phyloP scores from a whole-genome alignment of 257 asterid species.

The Salvia splendens region DNA sequence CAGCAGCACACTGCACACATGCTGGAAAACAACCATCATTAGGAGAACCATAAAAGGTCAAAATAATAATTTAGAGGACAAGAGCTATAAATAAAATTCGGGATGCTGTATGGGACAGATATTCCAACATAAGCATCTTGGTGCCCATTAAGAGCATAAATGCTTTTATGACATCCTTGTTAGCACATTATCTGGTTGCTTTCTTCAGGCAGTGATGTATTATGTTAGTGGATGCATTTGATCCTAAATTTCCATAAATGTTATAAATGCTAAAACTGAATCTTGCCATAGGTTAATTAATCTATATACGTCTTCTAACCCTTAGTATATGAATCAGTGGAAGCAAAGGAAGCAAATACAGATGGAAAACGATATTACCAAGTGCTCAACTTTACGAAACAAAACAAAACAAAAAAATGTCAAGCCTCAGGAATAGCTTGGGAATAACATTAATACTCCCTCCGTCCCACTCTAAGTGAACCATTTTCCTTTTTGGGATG shows the following conservation, averaged over 20 bases:
- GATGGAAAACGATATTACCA: background rate
- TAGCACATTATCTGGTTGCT: slow-evolving; percentile 22
- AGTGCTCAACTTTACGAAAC: slow-evolving; percentile 8
- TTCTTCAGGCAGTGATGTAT: slow-evolving; percentile 8
- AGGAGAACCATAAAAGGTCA: background rate
- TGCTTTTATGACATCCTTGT: background rate
- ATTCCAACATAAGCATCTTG: background rate
- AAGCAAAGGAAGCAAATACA: slow-evolving; percentile 20
- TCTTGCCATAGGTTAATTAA: slow-evolving; percentile 11
- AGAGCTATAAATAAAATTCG: slow-evolving; percentile 2
- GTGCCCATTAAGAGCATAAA: background rate
- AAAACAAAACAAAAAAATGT: slow-evolving; percentile 21
- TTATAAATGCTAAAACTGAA: slow-evolving; percentile 15
- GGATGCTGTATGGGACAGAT: slow-evolving; percentile 10
- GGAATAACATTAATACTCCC: slow-evolving; percentile 1
- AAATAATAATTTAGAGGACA: slow-evolving; percentile 18
- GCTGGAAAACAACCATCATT: slow-evolving; percentile 2
- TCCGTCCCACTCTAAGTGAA: no score
- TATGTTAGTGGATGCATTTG: slow-evolving; percentile 10
- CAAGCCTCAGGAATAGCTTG: slow-evolving; percentile 11
- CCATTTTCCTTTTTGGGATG: no score
- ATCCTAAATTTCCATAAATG: background rate
- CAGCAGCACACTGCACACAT: slow-evolving; percentile 4
- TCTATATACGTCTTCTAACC: background rate
- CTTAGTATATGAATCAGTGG: slow-evolving; percentile 3